A percentile compares a stretch with the other conserved stretches of the same genome.
Evolutionary conservation across 257 asterid genomes (phyloP).

Genomic region (Penstemon davidsonii): DNA sequence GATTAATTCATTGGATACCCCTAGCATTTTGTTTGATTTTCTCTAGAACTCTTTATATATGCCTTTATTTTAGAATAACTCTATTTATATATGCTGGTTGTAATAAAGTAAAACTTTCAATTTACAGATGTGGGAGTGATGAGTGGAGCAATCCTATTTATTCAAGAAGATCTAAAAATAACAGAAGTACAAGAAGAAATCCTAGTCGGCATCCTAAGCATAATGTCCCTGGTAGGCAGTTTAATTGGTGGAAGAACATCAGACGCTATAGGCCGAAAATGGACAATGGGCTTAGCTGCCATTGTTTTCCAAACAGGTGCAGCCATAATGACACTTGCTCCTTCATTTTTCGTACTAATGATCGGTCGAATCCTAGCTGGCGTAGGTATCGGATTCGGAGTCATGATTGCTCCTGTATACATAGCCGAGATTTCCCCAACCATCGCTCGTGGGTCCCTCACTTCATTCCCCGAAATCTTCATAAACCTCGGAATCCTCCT

Average conservation of each 20-base stretch:
- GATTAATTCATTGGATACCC: neutral
- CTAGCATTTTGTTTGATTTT: neutral
- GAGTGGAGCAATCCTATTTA: constrained; percentile 90
- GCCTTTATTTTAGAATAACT: no score
- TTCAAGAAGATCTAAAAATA: constrained; percentile 68
- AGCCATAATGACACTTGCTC: constrained; percentile 71
- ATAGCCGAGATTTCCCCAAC: constrained; percentile 93
- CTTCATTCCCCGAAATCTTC: constrained; percentile 93
- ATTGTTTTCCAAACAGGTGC: constrained; percentile 77
- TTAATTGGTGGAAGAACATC: constrained; percentile 81
- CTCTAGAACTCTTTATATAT: neutral
- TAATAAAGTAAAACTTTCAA: constrained; percentile 2
- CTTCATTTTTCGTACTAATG: constrained; percentile 66
- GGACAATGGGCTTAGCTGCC: constrained; percentile 95
- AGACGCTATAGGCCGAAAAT: constrained; percentile 84
- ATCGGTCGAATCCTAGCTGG: constrained; percentile 78
- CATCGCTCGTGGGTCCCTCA: constrained; percentile 63
- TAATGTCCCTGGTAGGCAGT: constrained; percentile 79
- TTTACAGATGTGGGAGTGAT: constrained; percentile 88
- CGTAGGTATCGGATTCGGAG: constrained; percentile 82
- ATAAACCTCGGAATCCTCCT: constrained; percentile 80
- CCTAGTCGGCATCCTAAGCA: constrained; percentile 73
- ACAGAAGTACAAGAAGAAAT: constrained; percentile 80
- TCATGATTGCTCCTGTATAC: constrained; percentile 90
- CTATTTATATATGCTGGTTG: no score